phyloP scores from a whole-genome alignment of 306 rosid species.

The Urtica urens region DNA sequence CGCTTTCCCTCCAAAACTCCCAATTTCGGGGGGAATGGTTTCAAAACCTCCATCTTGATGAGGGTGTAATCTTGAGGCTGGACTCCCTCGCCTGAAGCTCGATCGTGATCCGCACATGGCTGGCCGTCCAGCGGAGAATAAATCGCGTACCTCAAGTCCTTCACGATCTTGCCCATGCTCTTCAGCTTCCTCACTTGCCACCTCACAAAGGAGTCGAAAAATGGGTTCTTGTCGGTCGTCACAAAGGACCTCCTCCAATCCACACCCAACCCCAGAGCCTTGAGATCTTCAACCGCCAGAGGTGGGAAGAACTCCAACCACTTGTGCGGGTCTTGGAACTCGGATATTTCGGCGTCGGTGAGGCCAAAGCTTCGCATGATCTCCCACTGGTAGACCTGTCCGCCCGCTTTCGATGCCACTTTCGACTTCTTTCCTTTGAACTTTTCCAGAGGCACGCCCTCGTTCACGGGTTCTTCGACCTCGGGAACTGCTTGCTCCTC shows the following conservation, averaged over 20 bases:
- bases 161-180: constrained; percentile 74
- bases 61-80: constrained; percentile 88
- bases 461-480: constrained; percentile 20
- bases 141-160: constrained; percentile 79
- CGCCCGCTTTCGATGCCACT: constrained; percentile 56
- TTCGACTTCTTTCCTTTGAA: constrained; percentile 89
- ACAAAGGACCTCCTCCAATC: constrained; percentile 95
- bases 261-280: constrained; percentile 85
- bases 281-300: constrained; percentile 74
- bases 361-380: constrained; percentile 89
- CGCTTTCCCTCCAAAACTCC: constrained; percentile 58
- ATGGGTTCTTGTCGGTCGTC: constrained; percentile 66
- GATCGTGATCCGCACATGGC: constrained; percentile 95
- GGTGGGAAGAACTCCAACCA: constrained; percentile 90
- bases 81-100: constrained; percentile 96
- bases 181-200: constrained; percentile 96
- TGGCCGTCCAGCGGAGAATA: constrained; percentile 89
- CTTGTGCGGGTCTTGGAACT: constrained; percentile 65
- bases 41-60: constrained; percentile 73
- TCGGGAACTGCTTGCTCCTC: constrained; percentile 31
- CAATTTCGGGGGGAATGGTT: constrained; percentile 60
- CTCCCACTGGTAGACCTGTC: constrained; percentile 79
- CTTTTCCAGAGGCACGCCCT: constrained; percentile 42
- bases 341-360: constrained; percentile 54
- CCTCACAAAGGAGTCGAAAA: constrained; percentile 65